Conservation (phyloP, 2,329 filamentous ascomycete species). For the Sporothrix inflata region DNA sequence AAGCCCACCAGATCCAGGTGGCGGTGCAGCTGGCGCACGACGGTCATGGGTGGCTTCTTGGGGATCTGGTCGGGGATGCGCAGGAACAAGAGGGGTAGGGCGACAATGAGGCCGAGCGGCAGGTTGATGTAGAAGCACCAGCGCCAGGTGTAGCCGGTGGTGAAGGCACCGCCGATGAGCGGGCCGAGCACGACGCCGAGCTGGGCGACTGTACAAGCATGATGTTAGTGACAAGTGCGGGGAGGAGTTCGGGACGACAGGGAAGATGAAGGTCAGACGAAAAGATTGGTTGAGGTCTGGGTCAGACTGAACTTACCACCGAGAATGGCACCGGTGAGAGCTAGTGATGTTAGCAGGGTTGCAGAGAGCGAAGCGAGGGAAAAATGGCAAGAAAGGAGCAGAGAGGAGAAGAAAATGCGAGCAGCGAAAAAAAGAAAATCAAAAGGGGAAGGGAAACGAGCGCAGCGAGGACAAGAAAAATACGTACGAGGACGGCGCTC, state of each 20-base stretch:
- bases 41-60: conserved; percentile 38
- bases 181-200: conserved; percentile 53
- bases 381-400: not conserved
- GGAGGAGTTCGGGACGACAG: too few species aligned
- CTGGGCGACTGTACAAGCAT: conserved; percentile 39
- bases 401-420: not conserved
- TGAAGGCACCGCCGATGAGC: conserved; percentile 50
- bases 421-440: conserved; percentile 12
- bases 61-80: conserved; percentile 44
- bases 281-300: not conserved
- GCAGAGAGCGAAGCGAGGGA: not conserved
- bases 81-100: conserved; percentile 40
- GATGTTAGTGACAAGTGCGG: too few species aligned
- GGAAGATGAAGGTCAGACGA: not conserved
- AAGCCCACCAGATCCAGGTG: conserved; percentile 50
- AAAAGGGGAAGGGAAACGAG: not conserved
- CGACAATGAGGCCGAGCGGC: conserved; percentile 47
- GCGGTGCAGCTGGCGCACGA: conserved; percentile 37
- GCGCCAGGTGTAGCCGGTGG: conserved; percentile 47
- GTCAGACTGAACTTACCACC: conserved; percentile 30
- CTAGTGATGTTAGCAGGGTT: conserved; percentile 28
- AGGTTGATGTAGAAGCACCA: conserved; percentile 57
- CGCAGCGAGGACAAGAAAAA: too few species aligned
- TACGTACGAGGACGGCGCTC: conserved; percentile 48
- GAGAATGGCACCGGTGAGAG: conserved; percentile 36